Percentiles rank a stretch among this genome's conserved stretches.
Evolutionary conservation across 148 eudicot genomes (phyloP).

Genomic region (Silene conica): DNA sequence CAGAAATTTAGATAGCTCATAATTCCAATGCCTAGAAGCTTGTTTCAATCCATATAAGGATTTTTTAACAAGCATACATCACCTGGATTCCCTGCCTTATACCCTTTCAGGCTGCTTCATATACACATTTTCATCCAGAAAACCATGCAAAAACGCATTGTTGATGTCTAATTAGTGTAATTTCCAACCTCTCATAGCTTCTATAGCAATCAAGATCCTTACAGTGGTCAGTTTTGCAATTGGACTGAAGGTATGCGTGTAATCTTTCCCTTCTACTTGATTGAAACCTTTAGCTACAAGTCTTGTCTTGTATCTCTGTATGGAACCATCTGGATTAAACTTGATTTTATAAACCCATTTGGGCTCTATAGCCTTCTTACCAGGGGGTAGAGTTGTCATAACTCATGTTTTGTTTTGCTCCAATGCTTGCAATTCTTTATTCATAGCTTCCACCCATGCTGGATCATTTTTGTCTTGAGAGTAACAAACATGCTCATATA

Average conservation of each 20-base stretch:
- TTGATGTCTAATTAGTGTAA: background rate
- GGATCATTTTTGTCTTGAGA: background rate
- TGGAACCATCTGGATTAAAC: background rate
- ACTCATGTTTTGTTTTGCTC: background rate
- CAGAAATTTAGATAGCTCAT: too few species aligned
- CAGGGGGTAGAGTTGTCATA: background rate
- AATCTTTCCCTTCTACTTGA: background rate
- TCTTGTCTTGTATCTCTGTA: background rate
- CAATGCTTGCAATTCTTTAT: background rate
- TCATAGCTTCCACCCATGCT: background rate
- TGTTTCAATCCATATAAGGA: background rate
- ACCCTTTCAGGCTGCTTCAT: background rate
- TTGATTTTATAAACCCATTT: constrained; percentile 4
- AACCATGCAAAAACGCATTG: background rate
- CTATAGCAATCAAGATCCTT: background rate
- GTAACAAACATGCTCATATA: background rate
- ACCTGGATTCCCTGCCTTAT: background rate
- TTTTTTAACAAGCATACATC: background rate
- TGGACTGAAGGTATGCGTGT: background rate
- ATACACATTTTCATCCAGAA: background rate
- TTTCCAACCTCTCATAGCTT: background rate
- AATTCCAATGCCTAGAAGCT: too few species aligned
- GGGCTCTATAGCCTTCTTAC: background rate
- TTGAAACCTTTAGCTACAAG: background rate
- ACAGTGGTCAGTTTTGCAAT: background rate